Evolutionary conservation across 2,329 filamentous ascomycete species (phyloP).

Genomic region (Leptographium wingfieldii): DNA sequence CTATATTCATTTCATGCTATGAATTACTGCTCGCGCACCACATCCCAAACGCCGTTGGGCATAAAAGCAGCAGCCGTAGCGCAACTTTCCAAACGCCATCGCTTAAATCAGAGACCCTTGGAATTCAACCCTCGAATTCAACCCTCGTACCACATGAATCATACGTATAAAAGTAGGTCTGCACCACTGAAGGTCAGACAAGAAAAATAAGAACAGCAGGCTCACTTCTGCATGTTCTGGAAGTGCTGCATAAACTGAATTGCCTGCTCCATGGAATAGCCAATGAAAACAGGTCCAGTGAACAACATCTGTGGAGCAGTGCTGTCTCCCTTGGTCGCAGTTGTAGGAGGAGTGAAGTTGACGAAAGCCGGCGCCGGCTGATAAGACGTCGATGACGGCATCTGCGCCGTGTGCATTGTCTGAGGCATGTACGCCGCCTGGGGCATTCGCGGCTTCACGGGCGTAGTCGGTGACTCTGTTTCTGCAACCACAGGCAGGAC

Average conservation of each 20-base stretch:
- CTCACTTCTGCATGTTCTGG: constrained; percentile 16
- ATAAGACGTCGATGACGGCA: constrained; percentile 2
- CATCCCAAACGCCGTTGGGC: not conserved
- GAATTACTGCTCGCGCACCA: not conserved
- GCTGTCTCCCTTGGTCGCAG: not conserved
- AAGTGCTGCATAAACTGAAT: constrained; percentile 57
- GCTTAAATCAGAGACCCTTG: not conserved
- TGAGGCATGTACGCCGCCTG: constrained; percentile 8
- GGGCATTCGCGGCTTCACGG: not conserved
- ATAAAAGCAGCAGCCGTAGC: not conserved
- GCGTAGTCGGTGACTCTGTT: not conserved
- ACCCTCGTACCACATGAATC: constrained; percentile 1
- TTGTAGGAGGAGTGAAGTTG: constrained; percentile 18
- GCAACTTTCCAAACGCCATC: not conserved
- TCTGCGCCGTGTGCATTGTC: constrained; percentile 1
- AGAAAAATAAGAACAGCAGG: not conserved
- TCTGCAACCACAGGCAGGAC: not conserved
- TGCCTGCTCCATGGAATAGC: constrained; percentile 77
- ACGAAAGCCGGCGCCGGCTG: constrained; percentile 34
- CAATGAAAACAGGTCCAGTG: constrained; percentile 87
- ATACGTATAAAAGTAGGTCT: not conserved
- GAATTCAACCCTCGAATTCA: not conserved
- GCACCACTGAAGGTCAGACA: not conserved
- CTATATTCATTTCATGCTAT: not conserved
- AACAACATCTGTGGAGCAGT: constrained; percentile 59